phyloP scores from a whole-genome alignment of 768 basidiomycete species.

The Collybia nuda region DNA sequence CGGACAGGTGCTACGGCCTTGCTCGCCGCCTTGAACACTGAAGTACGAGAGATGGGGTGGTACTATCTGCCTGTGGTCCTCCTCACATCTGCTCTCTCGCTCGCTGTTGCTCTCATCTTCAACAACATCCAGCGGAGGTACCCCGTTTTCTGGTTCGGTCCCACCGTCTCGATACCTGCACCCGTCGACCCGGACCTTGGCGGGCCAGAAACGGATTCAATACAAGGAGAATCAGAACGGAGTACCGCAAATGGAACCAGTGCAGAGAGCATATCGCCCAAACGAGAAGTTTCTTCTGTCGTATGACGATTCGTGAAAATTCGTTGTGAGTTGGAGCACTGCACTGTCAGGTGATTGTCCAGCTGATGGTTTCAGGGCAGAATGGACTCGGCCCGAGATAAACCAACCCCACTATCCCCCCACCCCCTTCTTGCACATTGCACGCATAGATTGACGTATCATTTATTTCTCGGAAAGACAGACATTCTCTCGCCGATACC shows the following conservation, averaged over 20 bases:
- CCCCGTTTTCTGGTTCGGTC: slow-evolving; percentile 46
- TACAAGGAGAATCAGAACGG: background rate
- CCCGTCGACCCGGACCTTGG: slow-evolving; percentile 15
- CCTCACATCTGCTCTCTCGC: slow-evolving; percentile 42
- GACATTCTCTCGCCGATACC: no score
- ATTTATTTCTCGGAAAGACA: no score
- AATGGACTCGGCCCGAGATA: no score
- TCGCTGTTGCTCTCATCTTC: slow-evolving; percentile 42
- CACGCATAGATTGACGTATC: no score
- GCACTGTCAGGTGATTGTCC: no score
- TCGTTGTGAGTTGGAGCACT: no score
- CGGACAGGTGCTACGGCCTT: slow-evolving; percentile 50
- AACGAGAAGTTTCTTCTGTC: slow-evolving; percentile 1
- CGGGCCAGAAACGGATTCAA: slow-evolving; percentile 2
- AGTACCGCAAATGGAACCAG: slow-evolving; percentile 1
- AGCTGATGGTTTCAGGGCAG: no score
- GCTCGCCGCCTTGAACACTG: slow-evolving; percentile 41
- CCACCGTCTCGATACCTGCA: slow-evolving; percentile 16
- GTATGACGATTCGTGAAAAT: no score
- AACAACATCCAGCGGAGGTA: slow-evolving; percentile 55
- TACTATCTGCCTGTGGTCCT: slow-evolving; percentile 53
- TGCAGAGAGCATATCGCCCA: slow-evolving; percentile 3
- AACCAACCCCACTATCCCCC: no score
- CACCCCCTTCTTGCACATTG: no score
- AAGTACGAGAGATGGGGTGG: slow-evolving; percentile 47